These are phyloP conservation scores for Russula ochroleuca DNA, from an alignment of 768 basidiomycete species.

Conservation along the genomic window DNA sequence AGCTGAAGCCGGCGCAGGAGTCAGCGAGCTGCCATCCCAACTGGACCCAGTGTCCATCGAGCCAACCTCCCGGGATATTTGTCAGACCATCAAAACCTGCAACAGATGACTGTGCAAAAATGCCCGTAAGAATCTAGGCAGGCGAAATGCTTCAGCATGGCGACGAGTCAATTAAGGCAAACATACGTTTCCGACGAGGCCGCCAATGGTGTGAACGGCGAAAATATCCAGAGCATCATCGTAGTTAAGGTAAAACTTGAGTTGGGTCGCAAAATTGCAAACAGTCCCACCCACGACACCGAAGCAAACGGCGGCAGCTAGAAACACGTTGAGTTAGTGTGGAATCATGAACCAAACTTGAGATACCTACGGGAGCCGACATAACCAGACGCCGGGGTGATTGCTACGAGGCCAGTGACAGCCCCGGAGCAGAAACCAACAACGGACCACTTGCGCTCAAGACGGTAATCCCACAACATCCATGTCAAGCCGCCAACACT, in stretches of 20 bases:
- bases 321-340: conserved; percentile 14
- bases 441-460: conserved; percentile 89
- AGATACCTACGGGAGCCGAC: conserved; percentile 64
- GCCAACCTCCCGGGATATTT: conserved; percentile 46
- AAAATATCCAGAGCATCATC: conserved; percentile 90
- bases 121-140: conserved; percentile 31
- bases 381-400: conserved; percentile 80
- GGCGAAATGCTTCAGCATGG: background rate
- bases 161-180: background rate
- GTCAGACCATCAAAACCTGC: conserved; percentile 47
- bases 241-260: conserved; percentile 76
- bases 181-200: conserved; percentile 63
- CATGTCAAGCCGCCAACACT: conserved; percentile 84
- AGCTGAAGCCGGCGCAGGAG: conserved; percentile 33
- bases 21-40: conserved; percentile 45
- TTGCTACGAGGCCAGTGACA: conserved; percentile 84
- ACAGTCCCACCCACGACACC: conserved; percentile 78
- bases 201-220: conserved; percentile 77
- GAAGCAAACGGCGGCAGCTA: conserved; percentile 78
- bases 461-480: conserved; percentile 94
- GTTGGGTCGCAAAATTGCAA: conserved; percentile 94
- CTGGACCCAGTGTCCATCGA: conserved; percentile 39
- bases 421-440: conserved; percentile 97
- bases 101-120: conserved; percentile 37
- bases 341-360: background rate